These are phyloP conservation scores for Leucosporidium yakuticum DNA, from an alignment of 768 basidiomycete species.

Conservation along the genomic window DNA sequence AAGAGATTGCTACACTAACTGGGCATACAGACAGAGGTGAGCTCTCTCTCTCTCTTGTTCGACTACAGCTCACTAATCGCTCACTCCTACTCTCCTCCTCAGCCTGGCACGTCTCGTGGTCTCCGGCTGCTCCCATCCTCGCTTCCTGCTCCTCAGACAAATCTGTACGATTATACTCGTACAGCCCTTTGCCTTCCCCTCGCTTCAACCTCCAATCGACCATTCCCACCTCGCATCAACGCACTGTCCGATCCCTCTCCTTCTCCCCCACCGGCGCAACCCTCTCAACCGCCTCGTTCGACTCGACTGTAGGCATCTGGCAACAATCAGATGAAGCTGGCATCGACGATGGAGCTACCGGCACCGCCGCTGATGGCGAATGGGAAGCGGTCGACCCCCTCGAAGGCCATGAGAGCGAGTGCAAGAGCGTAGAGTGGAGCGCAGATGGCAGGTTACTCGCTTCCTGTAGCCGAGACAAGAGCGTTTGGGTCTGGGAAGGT, in stretches of 20 bases:
- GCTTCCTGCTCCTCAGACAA: conserved; percentile 95
- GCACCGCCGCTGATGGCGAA: conserved; percentile 49
- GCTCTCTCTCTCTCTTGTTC: neutral
- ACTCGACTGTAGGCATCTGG: conserved; percentile 87
- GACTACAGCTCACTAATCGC: neutral
- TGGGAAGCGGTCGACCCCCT: conserved; percentile 60
- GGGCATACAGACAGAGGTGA: conserved; percentile 31
- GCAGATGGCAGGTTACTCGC: conserved; percentile 73
- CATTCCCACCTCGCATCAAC: conserved; percentile 75
- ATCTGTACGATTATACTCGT: conserved; percentile 76
- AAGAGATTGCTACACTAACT: neutral
- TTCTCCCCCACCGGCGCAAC: conserved; percentile 84
- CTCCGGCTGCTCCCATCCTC: conserved; percentile 68
- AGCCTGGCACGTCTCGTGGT: conserved; percentile 86
- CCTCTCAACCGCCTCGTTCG: conserved; percentile 88
- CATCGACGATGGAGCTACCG: conserved; percentile 48
- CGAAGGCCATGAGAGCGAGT: conserved; percentile 93
- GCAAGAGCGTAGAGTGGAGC: conserved; percentile 84
- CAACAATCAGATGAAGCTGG: conserved; percentile 51
- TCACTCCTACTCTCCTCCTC: neutral
- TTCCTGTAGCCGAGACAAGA: conserved; percentile 91
- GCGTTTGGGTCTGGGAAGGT: conserved; percentile 99
- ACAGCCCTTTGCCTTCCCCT: conserved; percentile 44
- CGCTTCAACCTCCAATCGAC: conserved; percentile 46
- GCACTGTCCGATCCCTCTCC: conserved; percentile 76